phyloP scores from a whole-genome alignment of 495 filamentous ascomycete genomes.

The Tuber umbilicatum region DNA sequence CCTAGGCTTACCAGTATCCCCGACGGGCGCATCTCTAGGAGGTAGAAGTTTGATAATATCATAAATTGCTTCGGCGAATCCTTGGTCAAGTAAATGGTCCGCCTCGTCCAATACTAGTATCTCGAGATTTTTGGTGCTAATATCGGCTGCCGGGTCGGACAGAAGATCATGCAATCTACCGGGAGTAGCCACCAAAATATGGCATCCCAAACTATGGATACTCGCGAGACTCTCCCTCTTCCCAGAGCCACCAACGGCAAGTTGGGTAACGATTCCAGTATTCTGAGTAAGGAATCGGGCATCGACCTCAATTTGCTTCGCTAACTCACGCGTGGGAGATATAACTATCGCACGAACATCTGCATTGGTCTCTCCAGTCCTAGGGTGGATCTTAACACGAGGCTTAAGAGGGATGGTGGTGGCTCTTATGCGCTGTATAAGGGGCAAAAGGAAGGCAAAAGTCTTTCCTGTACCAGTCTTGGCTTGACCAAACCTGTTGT shows the following conservation, averaged over 20 bases:
- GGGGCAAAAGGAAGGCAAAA: conserved; percentile 71
- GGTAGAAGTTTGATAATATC: conserved; percentile 65
- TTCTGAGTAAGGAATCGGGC: conserved; percentile 60
- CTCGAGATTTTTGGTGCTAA: conserved; percentile 66
- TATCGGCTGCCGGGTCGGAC: conserved; percentile 56
- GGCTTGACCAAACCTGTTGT: conserved; percentile 71
- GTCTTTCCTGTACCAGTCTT: conserved; percentile 87
- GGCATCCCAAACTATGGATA: conserved; percentile 70
- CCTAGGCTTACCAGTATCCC: conserved; percentile 50
- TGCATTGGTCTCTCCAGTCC: conserved; percentile 19
- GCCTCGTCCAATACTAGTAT: conserved; percentile 92
- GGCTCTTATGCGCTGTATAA: conserved; percentile 64
- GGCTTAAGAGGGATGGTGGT: conserved; percentile 26
- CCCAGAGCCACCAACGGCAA: conserved; percentile 80
- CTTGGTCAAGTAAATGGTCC: conserved; percentile 82
- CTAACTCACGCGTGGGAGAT: conserved; percentile 90
- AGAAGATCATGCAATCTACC: conserved; percentile 83
- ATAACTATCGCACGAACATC: conserved; percentile 87
- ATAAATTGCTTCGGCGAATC: conserved; percentile 72
- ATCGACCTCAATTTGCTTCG: conserved; percentile 86
- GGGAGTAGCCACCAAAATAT: conserved; percentile 83
- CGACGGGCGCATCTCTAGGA: conserved; percentile 43
- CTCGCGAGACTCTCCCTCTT: conserved; percentile 57
- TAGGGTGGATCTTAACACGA: conserved; percentile 44
- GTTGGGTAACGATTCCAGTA: conserved; percentile 70